These are phyloP conservation scores for Mycena polygramma DNA, from an alignment of 768 basidiomycete genomes.

Conservation along the genomic window DNA sequence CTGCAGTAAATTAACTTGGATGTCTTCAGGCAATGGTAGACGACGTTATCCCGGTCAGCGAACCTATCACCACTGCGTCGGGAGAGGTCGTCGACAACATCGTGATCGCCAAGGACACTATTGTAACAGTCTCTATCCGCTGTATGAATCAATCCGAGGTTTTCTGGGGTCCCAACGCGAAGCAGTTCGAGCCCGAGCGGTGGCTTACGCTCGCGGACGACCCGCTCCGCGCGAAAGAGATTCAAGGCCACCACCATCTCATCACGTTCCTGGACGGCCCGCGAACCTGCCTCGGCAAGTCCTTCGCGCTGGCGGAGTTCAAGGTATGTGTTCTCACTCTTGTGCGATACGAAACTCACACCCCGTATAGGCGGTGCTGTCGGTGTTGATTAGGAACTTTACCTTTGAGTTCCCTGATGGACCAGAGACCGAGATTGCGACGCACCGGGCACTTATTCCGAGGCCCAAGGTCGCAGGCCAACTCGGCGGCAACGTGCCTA, in stretches of 20 bases:
- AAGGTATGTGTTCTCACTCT: neutral
- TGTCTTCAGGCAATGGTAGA: constrained; percentile 50
- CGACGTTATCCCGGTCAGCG: constrained; percentile 53
- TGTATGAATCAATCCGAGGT: constrained; percentile 55
- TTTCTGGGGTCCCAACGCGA: constrained; percentile 61
- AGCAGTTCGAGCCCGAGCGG: constrained; percentile 57
- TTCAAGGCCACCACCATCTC: constrained; percentile 55
- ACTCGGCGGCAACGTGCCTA: constrained; percentile 13
- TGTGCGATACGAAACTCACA: neutral
- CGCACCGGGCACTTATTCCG: constrained; percentile 28
- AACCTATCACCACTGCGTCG: constrained; percentile 46
- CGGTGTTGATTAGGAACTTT: constrained; percentile 47
- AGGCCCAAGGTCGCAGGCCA: constrained; percentile 39
- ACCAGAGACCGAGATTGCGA: constrained; percentile 42
- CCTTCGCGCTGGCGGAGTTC: constrained; percentile 46
- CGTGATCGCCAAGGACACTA: constrained; percentile 53
- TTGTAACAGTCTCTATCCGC: constrained; percentile 56
- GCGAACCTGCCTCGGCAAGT: constrained; percentile 58
- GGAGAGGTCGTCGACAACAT: constrained; percentile 49
- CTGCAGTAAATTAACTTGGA: constrained; percentile 1
- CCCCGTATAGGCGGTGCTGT: constrained; percentile 38
- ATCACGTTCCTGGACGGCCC: constrained; percentile 62
- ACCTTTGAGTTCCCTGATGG: constrained; percentile 37
- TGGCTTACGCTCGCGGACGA: constrained; percentile 53
- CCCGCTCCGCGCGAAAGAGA: constrained; percentile 45